Percentiles rank a stretch among this genome's conserved stretches.
phyloP scores from a whole-genome alignment of 1,139 yeast species.

The Hemisphaericaspora subhashii region DNA sequence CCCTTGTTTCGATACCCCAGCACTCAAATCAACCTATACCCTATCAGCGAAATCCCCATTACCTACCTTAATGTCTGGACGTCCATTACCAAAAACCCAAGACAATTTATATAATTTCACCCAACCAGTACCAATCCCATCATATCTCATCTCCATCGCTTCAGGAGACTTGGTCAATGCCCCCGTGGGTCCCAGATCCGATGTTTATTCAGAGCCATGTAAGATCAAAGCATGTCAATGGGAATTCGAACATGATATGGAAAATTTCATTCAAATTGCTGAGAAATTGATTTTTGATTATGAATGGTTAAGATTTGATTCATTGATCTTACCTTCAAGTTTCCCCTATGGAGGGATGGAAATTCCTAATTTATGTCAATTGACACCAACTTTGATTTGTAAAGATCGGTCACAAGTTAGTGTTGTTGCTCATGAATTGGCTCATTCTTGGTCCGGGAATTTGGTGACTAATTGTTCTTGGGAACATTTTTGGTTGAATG shows the following conservation, averaged over 20 bases:
- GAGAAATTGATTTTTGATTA: conserved; percentile 77
- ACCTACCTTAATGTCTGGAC: conserved; percentile 73
- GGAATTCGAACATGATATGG: conserved; percentile 81
- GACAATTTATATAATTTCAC: conserved; percentile 43
- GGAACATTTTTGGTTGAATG: conserved; percentile 95
- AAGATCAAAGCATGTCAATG: conserved; percentile 66
- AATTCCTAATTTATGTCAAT: conserved; percentile 87
- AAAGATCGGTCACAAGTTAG: conserved; percentile 86
- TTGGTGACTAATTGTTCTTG: conserved; percentile 86
- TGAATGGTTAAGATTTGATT: conserved; percentile 85
- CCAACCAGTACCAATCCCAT: conserved; percentile 84
- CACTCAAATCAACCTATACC: conserved; percentile 67
- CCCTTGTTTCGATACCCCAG: conserved; percentile 92
- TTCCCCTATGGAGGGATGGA: conserved; percentile 98
- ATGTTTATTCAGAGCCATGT: conserved; percentile 76
- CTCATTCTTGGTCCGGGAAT: conserved; percentile 93
- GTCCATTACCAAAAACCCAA: conserved; percentile 27
- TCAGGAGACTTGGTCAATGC: conserved; percentile 75
- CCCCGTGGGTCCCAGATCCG: conserved; percentile 82
- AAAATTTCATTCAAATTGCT: conserved; percentile 77
- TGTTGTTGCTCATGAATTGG: conserved; percentile 88
- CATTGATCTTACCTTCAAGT: conserved; percentile 74
- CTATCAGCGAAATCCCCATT: conserved; percentile 63
- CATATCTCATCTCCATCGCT: conserved; percentile 81
- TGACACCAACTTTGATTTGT: conserved; percentile 84